Conservation (phyloP, 495 filamentous ascomycete species). For the Penicillium dipodomyicola region DNA sequence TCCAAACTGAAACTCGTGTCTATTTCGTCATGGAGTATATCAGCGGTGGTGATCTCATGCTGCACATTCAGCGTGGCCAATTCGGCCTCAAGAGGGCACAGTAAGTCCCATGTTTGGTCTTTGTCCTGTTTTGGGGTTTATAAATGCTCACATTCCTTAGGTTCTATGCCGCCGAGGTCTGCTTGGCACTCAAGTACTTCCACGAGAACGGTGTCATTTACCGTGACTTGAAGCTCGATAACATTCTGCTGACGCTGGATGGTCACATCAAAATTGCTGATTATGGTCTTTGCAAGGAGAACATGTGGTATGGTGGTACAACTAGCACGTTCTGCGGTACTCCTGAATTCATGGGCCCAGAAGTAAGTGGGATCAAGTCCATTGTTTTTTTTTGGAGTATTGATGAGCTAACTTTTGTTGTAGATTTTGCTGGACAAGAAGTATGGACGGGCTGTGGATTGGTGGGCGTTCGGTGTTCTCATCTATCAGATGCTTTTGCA, state of each 20-base stretch:
- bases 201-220: constrained; percentile 99
- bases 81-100: constrained; percentile 96
- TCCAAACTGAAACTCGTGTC: constrained; percentile 97
- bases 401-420: constrained; percentile 18
- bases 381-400: too few relatives aligned
- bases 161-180: constrained; percentile 98
- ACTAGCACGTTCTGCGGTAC: constrained; percentile 99
- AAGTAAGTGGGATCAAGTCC: constrained; percentile 55
- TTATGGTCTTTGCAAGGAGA: constrained; percentile 98
- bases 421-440: constrained; percentile 98
- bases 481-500: constrained; percentile 99
- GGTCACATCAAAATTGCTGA: constrained; percentile 98
- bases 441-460: constrained; percentile 97
- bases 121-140: background rate
- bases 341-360: constrained; percentile 98
- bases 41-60: constrained; percentile 97
- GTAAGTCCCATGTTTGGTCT: constrained; percentile 52
- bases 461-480: constrained; percentile 99
- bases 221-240: constrained; percentile 98
- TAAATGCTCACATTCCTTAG: constrained; percentile 40
- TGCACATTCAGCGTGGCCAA: constrained; percentile 95
- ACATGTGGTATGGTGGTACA: constrained; percentile 98
- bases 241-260: constrained; percentile 92
- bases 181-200: constrained; percentile 97
- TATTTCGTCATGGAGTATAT: constrained; percentile 99